These are phyloP conservation scores for Eimeria maxima DNA, from an alignment of 169 alveolate species.

Conservation along the genomic window DNA sequence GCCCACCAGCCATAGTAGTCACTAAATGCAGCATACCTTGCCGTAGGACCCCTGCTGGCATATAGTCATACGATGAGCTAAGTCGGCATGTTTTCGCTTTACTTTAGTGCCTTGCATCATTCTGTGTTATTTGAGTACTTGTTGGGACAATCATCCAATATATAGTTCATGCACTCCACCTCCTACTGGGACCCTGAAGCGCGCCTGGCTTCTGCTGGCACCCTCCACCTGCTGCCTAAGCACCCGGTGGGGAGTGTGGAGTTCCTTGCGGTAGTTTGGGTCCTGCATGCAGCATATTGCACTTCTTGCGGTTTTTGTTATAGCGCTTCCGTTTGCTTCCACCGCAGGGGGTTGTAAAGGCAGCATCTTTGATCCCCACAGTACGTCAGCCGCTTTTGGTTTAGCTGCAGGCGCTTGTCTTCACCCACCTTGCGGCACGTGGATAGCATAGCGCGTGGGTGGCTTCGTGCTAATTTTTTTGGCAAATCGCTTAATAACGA, in stretches of 20 bases:
- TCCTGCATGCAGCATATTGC: constrained; percentile 76
- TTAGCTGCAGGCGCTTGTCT: constrained; percentile 47
- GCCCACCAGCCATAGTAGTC: constrained; percentile 77
- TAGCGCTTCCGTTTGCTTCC: constrained; percentile 31
- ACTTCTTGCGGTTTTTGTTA: constrained; percentile 38
- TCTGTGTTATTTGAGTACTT: neutral
- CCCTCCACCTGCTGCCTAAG: constrained; percentile 78
- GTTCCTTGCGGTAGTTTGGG: constrained; percentile 7
- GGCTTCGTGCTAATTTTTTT: constrained; percentile 39
- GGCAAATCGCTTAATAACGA: constrained; percentile 5
- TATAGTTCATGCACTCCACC: constrained; percentile 49
- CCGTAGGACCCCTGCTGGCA: constrained; percentile 24
- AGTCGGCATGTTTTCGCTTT: neutral
- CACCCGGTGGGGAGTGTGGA: constrained; percentile 77
- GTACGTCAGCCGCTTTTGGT: constrained; percentile 29
- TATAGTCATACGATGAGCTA: constrained; percentile 15
- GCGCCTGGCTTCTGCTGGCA: constrained; percentile 74
- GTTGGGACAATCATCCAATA: neutral
- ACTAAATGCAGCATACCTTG: constrained; percentile 63
- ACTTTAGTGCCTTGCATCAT: constrained; percentile 10
- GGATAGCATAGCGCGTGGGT: constrained; percentile 53
- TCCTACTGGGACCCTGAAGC: constrained; percentile 41
- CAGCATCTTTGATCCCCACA: constrained; percentile 69
- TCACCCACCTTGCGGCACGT: constrained; percentile 15
- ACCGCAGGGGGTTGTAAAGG: neutral